phyloP scores from a whole-genome alignment of 768 basidiomycete genomes.

The Russula ochroleuca region DNA sequence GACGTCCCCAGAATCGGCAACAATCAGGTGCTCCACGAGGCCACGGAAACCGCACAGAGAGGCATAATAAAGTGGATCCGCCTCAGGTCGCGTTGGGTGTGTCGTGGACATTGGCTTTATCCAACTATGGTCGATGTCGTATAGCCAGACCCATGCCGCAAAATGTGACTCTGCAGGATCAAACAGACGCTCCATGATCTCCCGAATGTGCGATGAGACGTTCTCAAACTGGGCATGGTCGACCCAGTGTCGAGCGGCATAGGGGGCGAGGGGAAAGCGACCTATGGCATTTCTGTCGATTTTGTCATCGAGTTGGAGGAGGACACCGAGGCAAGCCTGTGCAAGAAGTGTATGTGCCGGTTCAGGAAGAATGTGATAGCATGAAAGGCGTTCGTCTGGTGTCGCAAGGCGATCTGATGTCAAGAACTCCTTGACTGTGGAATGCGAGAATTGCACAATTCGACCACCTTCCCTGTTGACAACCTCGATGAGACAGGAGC shows the following conservation, averaged over 20 bases:
- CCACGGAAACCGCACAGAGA: background rate
- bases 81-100: background rate
- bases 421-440: background rate
- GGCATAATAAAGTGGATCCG: background rate
- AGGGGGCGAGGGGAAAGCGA: background rate
- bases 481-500: background rate
- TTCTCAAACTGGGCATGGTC: background rate
- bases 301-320: background rate
- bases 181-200: background rate
- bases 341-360: background rate
- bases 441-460: background rate
- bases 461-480: background rate
- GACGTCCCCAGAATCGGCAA: background rate
- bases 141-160: background rate
- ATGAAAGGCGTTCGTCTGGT: background rate
- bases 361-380: slow-evolving; percentile 5
- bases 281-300: background rate
- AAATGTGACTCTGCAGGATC: background rate
- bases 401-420: slow-evolving; percentile 1
- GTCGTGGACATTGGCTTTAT: background rate
- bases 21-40: background rate
- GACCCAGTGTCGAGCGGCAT: background rate
- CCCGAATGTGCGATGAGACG: background rate
- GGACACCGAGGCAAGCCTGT: background rate
- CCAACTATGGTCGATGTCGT: background rate